Conservation (phyloP, 1,139 yeast genomes). For the Entelexis sorbosivorans region DNA sequence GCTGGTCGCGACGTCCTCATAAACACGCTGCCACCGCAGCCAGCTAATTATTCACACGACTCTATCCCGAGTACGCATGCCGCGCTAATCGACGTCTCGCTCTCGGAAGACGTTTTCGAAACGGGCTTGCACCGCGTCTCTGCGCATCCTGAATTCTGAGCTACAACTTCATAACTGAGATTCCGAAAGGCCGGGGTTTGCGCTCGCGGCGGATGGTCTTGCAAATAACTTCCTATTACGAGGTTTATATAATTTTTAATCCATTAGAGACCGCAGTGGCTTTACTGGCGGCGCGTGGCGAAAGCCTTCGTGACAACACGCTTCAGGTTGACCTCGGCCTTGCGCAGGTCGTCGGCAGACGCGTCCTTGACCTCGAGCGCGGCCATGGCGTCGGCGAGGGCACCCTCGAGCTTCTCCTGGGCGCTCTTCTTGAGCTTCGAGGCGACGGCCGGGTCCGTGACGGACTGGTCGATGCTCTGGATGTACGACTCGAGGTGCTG, state of each 20-base stretch:
- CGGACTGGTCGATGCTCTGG: conserved; percentile 91
- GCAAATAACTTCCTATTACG: conserved; percentile 1
- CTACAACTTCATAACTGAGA: too few relatives aligned
- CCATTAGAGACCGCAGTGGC: background rate
- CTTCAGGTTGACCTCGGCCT: conserved; percentile 98
- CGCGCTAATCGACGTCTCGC: too few relatives aligned
- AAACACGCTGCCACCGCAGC: too few relatives aligned
- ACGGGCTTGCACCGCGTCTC: too few relatives aligned
- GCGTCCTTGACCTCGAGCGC: conserved; percentile 96
- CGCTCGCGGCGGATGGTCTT: too few relatives aligned
- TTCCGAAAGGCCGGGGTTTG: too few relatives aligned
- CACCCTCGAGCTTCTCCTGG: conserved; percentile 95
- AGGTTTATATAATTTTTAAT: conserved; percentile 1
- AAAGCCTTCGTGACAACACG: conserved; percentile 99
- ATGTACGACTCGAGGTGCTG: conserved; percentile 99
- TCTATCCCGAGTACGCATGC: too few relatives aligned
- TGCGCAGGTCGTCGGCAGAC: conserved; percentile 93
- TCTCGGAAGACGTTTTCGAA: too few relatives aligned
- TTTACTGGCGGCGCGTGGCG: conserved; percentile 71
- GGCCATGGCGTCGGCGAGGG: conserved; percentile 96
- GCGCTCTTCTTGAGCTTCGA: conserved; percentile 97
- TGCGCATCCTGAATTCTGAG: too few relatives aligned
- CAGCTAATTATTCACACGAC: too few relatives aligned
- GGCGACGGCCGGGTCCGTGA: conserved; percentile 96
- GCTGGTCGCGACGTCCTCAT: too few relatives aligned